Conservation (phyloP, 148 eudicot genomes). For the Amaranthus cruentus region DNA sequence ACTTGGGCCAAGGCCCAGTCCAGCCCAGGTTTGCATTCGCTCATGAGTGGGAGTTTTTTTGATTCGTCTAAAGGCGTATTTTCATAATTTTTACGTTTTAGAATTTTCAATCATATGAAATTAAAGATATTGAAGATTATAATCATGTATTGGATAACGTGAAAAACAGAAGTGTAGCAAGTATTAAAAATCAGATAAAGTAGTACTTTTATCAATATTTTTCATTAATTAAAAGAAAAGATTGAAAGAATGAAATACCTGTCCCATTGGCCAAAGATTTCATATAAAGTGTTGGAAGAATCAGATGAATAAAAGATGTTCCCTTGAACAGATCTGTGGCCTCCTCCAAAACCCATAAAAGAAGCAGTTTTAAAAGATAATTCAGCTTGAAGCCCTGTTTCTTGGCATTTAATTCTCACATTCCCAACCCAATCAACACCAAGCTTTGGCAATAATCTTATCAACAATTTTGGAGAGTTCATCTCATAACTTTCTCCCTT, state of each 20-base stretch:
- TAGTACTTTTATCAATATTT: too few relatives aligned
- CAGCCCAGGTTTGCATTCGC: too few relatives aligned
- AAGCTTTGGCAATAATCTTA: slow-evolving; percentile 67
- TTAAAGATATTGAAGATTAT: too few relatives aligned
- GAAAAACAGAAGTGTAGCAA: too few relatives aligned
- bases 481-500: slow-evolving; percentile 56
- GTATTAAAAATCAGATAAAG: too few relatives aligned
- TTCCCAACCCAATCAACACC: slow-evolving; percentile 66
- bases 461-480: slow-evolving; percentile 57
- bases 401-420: slow-evolving; percentile 52
- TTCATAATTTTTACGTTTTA: too few relatives aligned
- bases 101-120: too few relatives aligned
- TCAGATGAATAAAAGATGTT: slow-evolving; percentile 38
- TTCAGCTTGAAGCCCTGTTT: slow-evolving; percentile 63
- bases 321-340: slow-evolving; percentile 46
- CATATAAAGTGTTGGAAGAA: slow-evolving; percentile 41
- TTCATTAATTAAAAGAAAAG: neutral
- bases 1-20: too few relatives aligned
- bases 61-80: too few relatives aligned
- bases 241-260: slow-evolving; percentile 32
- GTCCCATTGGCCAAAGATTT: slow-evolving; percentile 80
- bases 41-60: too few relatives aligned
- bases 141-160: too few relatives aligned
- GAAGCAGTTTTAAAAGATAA: slow-evolving; percentile 44
- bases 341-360: slow-evolving; percentile 37